Percentiles rank a stretch among this genome's conserved stretches.
phyloP scores from a whole-genome alignment of 2,329 filamentous ascomycete species.

The Cladosporium colombiae region DNA sequence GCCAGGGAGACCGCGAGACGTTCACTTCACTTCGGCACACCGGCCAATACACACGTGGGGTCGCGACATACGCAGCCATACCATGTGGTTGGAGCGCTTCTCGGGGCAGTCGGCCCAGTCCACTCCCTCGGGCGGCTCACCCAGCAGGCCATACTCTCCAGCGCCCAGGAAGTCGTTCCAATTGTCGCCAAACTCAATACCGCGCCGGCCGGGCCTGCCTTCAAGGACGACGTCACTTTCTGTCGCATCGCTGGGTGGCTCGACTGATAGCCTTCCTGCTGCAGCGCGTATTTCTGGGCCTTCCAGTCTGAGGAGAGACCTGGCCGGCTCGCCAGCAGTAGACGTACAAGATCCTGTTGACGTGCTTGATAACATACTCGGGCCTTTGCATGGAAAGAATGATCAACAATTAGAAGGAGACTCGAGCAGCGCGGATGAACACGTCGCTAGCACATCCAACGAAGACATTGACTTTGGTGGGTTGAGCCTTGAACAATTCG shows the following conservation, averaged over 20 bases:
- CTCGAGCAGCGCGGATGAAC: slow-evolving; percentile 21
- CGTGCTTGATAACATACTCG: slow-evolving; percentile 64
- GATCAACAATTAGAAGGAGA: not conserved
- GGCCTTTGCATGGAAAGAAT: slow-evolving; percentile 32
- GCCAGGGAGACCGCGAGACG: not conserved
- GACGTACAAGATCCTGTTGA: slow-evolving; percentile 69
- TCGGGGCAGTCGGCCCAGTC: slow-evolving; percentile 72
- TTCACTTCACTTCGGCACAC: not conserved
- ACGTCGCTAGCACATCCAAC: slow-evolving; percentile 53
- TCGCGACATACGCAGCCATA: slow-evolving; percentile 1
- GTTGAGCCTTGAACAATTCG: slow-evolving; percentile 74
- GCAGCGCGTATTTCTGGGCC: slow-evolving; percentile 67
- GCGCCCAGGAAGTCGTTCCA: slow-evolving; percentile 67
- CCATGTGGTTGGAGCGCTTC: slow-evolving; percentile 90
- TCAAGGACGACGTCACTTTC: slow-evolving; percentile 78
- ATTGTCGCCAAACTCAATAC: slow-evolving; percentile 68
- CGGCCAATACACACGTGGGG: not conserved
- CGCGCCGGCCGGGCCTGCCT: slow-evolving; percentile 66
- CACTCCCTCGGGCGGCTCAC: slow-evolving; percentile 60
- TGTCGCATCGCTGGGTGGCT: slow-evolving; percentile 71
- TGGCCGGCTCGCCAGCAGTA: slow-evolving; percentile 50
- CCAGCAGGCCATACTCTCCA: slow-evolving; percentile 71
- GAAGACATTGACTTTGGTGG: slow-evolving; percentile 76
- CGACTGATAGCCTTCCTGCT: slow-evolving; percentile 72
- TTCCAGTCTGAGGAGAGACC: slow-evolving; percentile 63